Evolutionary conservation across 495 filamentous ascomycete genomes (phyloP).

Genomic region (Xylaria sp.): DNA sequence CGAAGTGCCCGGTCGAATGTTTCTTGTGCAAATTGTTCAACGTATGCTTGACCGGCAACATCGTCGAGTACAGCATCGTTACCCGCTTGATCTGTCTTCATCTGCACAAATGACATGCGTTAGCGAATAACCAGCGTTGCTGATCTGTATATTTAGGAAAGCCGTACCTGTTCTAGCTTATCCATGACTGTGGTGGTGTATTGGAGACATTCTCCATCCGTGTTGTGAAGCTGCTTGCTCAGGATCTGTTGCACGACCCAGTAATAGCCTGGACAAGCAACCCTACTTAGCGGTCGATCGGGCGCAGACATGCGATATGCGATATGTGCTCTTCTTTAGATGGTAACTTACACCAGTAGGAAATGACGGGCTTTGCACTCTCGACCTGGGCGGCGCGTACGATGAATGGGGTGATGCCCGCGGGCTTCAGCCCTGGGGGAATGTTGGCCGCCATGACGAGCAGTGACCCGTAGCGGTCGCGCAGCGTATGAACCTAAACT

Average conservation of each 20-base stretch:
- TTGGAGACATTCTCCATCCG: constrained; percentile 72
- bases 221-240: constrained; percentile 73
- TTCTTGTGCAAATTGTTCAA: constrained; percentile 91
- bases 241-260: constrained; percentile 94
- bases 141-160: neutral
- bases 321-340: neutral
- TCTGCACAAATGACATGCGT: constrained; percentile 50
- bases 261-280: constrained; percentile 72
- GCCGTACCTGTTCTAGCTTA: constrained; percentile 80
- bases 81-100: constrained; percentile 62
- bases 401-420: constrained; percentile 78
- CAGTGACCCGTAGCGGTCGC: neutral
- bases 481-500: neutral
- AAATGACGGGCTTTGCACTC: constrained; percentile 79
- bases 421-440: constrained; percentile 75
- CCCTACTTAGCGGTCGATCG: neutral
- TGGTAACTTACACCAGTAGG: constrained; percentile 86
- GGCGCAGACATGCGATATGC: neutral
- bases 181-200: constrained; percentile 90
- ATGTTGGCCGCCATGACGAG: constrained; percentile 71
- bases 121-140: neutral
- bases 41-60: constrained; percentile 83
- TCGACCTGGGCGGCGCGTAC: constrained; percentile 84
- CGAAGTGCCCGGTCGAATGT: constrained; percentile 85
- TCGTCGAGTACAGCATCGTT: constrained; percentile 80